Conservation (phyloP, 1,139 yeast genomes). For the Debaryomyces sp. region DNA sequence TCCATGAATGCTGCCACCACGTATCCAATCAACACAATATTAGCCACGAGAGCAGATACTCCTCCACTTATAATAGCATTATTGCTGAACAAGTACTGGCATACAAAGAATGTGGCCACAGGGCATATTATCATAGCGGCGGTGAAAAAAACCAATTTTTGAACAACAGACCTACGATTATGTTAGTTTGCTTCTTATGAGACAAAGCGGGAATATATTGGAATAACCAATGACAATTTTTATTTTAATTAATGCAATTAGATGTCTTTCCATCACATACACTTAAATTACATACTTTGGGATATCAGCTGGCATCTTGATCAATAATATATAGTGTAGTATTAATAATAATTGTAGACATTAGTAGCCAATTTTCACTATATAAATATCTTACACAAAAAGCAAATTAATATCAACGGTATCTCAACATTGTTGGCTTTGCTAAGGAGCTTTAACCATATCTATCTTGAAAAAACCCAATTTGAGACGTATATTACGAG, state of each 20-base stretch:
- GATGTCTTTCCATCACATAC: no score
- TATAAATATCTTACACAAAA: constrained; percentile 7
- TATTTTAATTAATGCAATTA: neutral
- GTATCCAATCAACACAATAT: constrained; percentile 82
- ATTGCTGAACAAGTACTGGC: constrained; percentile 53
- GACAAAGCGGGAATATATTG: neutral
- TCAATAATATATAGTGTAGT: neutral
- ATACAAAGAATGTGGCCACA: constrained; percentile 66
- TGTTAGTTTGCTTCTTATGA: neutral
- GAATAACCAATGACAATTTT: neutral
- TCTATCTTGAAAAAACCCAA: neutral
- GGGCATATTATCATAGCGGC: constrained; percentile 88
- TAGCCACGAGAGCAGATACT: constrained; percentile 84
- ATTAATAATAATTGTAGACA: neutral
- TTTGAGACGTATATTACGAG: neutral
- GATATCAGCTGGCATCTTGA: constrained; percentile 52
- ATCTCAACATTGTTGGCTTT: constrained; percentile 1
- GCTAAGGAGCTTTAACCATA: neutral
- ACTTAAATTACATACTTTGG: constrained; percentile 51
- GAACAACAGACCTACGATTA: constrained; percentile 54
- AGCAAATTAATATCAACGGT: neutral
- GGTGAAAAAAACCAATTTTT: constrained; percentile 82
- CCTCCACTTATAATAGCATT: constrained; percentile 86
- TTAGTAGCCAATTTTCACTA: neutral
- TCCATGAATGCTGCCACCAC: constrained; percentile 87